Base-by-base conservation (phyloP, 768 basidiomycete species). In the Myochromella boudieri region DNA sequence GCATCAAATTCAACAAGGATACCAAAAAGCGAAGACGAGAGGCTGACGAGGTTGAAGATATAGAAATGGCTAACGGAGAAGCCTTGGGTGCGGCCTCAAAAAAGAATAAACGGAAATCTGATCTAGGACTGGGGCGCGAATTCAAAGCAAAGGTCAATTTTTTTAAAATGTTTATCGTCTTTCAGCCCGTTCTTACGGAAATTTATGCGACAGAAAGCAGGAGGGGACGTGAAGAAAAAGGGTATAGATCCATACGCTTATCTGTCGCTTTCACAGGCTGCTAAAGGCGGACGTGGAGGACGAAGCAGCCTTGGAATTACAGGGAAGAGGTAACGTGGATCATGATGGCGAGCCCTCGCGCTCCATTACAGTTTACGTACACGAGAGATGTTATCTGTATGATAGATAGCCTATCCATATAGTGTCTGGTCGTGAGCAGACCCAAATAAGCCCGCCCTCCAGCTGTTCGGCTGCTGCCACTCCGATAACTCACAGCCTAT, bases 231-330 rank as follows among this genome's bases (percentile, higher is more conserved):
- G 64, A 95, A 92, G 68, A 89, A 82, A 63, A 80, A 81, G 32
- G 86, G 87, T 12, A 66, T 91, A 43, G 94, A 97, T 62, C 97
- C 97, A 3, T 98, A 92, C 63, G 92, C 91, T 14, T 99, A 97
- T 64, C 63, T 99, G 26, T 72, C 91, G 6, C 71, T 99, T 43
- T 80, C 83, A 17, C 87, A 94, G 62, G 90, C 91, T 38, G 82
- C 87, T 29, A 91, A 88, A 68, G 80, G 77, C 51, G 78, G 68
- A 7, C 63, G 67, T 31, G 60, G 65, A 43, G 58, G 70, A 33
- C 56, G 63, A 28, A 56, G 61, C 39, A 63, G 61, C 36, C 76
- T 81, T 25, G 82, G 85, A 17, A 79, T 90, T 58, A 68, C 80
- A 47, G 77, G 83, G 49, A 90, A 83, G 62, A 71, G 75, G 55